Base-by-base conservation (phyloP, 768 basidiomycete species). In the Xanthoconium stramineum region DNA sequence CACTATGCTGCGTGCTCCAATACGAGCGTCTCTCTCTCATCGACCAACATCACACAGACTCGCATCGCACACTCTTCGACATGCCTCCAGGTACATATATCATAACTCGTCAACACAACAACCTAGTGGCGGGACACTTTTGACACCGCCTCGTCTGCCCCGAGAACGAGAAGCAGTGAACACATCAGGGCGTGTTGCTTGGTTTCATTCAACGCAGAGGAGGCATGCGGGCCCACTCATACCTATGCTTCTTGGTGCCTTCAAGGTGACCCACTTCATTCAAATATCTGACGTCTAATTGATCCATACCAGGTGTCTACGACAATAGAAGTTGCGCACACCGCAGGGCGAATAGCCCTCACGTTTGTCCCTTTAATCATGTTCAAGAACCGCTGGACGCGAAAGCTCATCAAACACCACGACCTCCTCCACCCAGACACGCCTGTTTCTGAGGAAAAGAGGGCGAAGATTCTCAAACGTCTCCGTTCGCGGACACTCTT, bases 291-390 rank as follows among this genome's bases (percentile, higher is more conserved):
- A 55, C 29, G 29, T 20, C 35, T 5, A 35, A 19, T 33, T 17
- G 8, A 14, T 29, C 17, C 17, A n/a, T 0, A 44, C 11, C 59
- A 94, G 91, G 79, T 87, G 1, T 90, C 91, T 5, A 80, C 83
- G n/a, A 80, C 85, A 0, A 75, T 94, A 48, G 85, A 88, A 64
- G 40, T 87, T n/a, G 82, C 83, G 15, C 81, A 86, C 47, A 89
- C 84, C 9, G 81, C 83, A 42, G 84, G 79, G 43, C 82, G 91
- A 55, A 77, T 94, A 49, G 84, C 83, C 0, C 76, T 94, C 33
- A 91, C 89, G 0, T 83, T 94, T 58, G 74, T 91, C 13, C 91
- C 91, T 24, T 67, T 89, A 33, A 65, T 91, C 56, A 69, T 89
- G 50, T 59, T 90, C 38, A 83, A 79, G 60, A 87, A 83, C 50